Percentiles rank a stretch among this genome's conserved stretches.
These are phyloP conservation scores for Ophiostoma piceae DNA, from an alignment of 2,329 filamentous ascomycete genomes.

Conservation along the genomic window DNA sequence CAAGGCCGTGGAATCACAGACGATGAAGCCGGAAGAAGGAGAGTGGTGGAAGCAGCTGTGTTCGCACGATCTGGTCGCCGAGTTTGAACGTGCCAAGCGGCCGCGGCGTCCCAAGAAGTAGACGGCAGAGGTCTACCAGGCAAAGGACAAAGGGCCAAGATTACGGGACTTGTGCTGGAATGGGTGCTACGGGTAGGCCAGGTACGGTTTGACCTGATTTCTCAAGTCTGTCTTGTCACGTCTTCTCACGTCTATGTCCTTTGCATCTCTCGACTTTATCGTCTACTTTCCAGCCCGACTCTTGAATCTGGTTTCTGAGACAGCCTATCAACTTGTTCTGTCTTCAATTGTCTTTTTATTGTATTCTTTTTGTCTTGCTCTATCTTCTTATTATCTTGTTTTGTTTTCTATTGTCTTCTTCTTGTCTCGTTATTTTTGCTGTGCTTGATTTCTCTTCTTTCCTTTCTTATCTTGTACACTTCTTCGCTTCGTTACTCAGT, in stretches of 20 bases:
- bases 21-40: not conserved
- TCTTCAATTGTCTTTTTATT: too few species aligned
- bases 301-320: not conserved
- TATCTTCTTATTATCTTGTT: too few species aligned
- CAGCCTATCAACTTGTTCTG: not conserved
- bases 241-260: too few species aligned
- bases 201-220: not conserved
- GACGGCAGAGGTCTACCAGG: not conserved
- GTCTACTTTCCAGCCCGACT: not conserved
- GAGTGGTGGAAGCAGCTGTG: not conserved
- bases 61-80: not conserved
- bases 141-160: not conserved
- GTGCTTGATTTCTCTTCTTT: not conserved
- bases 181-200: not conserved
- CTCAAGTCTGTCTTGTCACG: not conserved
- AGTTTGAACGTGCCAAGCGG: not conserved
- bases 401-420: not conserved
- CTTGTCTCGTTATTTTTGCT: not conserved
- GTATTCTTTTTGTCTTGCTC: too few species aligned
- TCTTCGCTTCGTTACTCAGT: not conserved
- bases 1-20: not conserved
- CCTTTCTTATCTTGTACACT: not conserved
- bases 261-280: not conserved
- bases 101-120: not conserved
- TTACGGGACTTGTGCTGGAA: not conserved